Conservation (phyloP, 2,329 filamentous ascomycete genomes). For the Diaporthe vexans region DNA sequence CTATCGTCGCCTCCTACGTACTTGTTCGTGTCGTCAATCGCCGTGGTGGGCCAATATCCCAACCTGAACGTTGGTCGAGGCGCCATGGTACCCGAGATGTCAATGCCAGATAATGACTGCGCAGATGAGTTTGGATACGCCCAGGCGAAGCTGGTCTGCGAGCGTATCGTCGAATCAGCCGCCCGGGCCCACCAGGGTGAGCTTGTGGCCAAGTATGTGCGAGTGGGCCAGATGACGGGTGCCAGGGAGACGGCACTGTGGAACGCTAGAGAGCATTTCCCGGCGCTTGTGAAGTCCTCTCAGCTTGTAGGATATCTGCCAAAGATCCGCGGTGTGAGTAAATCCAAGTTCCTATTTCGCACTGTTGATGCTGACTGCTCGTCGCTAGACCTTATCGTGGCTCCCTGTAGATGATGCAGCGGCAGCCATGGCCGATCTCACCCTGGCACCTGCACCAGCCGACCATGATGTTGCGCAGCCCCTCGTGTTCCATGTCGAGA, state of each 20-base stretch:
- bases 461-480: not conserved
- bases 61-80: constrained; percentile 27
- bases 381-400: constrained; percentile 55
- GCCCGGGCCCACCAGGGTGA: constrained; percentile 47
- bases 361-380: not conserved
- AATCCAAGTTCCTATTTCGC: not conserved
- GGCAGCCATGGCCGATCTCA: constrained; percentile 46
- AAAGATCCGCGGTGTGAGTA: constrained; percentile 51
- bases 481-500: constrained; percentile 39
- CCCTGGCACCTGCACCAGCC: constrained; percentile 28
- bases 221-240: constrained; percentile 63
- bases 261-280: constrained; percentile 66
- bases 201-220: constrained; percentile 53
- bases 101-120: constrained; percentile 50
- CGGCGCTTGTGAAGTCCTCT: constrained; percentile 63
- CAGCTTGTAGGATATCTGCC: constrained; percentile 60
- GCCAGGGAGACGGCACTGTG: constrained; percentile 63
- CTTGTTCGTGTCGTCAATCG: constrained; percentile 57
- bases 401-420: constrained; percentile 58
- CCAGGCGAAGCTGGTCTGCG: constrained; percentile 54
- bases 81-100: constrained; percentile 51
- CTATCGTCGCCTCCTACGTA: not conserved
- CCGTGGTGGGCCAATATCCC: constrained; percentile 52
- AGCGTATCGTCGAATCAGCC: constrained; percentile 56
- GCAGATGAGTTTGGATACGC: constrained; percentile 54